Base-by-base conservation (phyloP, 495 filamentous ascomycete genomes). In the Gamarada debralockiae region DNA sequence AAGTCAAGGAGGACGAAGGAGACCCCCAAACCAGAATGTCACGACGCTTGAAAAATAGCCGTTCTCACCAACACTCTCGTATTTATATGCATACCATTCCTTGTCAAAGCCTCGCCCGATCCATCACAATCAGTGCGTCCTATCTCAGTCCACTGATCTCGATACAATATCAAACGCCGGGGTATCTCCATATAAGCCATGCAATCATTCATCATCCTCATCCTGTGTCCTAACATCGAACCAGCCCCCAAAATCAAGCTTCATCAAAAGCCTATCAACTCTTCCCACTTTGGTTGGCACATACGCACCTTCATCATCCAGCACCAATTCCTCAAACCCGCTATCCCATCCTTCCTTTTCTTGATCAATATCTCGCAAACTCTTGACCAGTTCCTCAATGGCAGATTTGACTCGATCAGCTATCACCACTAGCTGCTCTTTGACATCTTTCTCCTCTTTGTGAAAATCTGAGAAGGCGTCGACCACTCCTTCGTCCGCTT, bases 181-280 rank as follows among this genome's bases (percentile, higher is more conserved):
- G 54, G 54, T 57, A 57, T 51, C 54, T 36, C 31, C 48, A 47
- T 52, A 23, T 25, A 41, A 23, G 21, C 40, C 40, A 15, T 20
- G 43, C 49, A 29, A 50, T 50, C 34, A 49, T n/a, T 53, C 44
- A 45, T 53, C 31, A 45, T 53, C 55, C 21, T 51, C 53, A 45
- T 18, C 46, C 12, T 41, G 34, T 24, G 63, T 62, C 15, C 40
- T 42, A 29, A 17, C 47, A 41, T 62, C 51, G 53, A 74, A 71
- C 73, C 73, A 75, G 8, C 66, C 67, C 1, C 71, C 73, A 55
- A 89, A 90, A 71, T 93, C 90, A 52, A 95, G 69, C 65, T 92
- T 92, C 87, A 95, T 91, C 39, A 95, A 63, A 63, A 95, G 71
- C 47, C 87, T 73, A 70, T 92, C 87, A 20, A 93, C 81, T 7